Evolutionary conservation across 1,139 yeast genomes (phyloP).

Genomic region (Insectozyma bohioensis): DNA sequence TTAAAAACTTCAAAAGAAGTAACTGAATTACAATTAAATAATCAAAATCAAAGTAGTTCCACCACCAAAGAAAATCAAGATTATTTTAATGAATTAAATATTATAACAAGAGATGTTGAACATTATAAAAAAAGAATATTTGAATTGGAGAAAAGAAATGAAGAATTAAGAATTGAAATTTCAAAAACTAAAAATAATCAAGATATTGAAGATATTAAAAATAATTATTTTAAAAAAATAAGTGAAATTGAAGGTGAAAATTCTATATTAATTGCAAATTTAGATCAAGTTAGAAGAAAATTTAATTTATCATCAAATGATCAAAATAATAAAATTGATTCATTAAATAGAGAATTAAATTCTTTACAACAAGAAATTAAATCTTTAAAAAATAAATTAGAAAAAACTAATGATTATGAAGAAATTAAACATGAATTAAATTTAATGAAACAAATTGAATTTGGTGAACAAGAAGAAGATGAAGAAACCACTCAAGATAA

Average conservation of each 20-base stretch:
- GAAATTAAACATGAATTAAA: slow-evolving; percentile 74
- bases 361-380: slow-evolving; percentile 52
- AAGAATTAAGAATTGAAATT: slow-evolving; percentile 65
- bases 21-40: slow-evolving; percentile 47
- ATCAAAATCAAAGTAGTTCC: slow-evolving; percentile 20
- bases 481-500: slow-evolving; percentile 16
- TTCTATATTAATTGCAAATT: slow-evolving; percentile 59
- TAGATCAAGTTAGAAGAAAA: slow-evolving; percentile 50
- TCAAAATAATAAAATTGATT: slow-evolving; percentile 31
- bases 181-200: slow-evolving; percentile 51
- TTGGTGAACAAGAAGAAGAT: slow-evolving; percentile 48
- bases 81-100: slow-evolving; percentile 52
- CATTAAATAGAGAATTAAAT: slow-evolving; percentile 45
- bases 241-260: slow-evolving; percentile 67
- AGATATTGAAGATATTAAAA: slow-evolving; percentile 31
- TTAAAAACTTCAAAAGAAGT: slow-evolving; percentile 56
- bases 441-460: slow-evolving; percentile 72
- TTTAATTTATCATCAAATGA: slow-evolving; percentile 33
- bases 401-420: slow-evolving; percentile 62
- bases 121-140: slow-evolving; percentile 64
- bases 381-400: slow-evolving; percentile 46
- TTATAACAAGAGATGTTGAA: slow-evolving; percentile 74
- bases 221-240: slow-evolving; percentile 41
- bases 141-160: slow-evolving; percentile 78
- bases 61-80: slow-evolving; percentile 5